phyloP scores from a whole-genome alignment of 192 early-diverging fungal species.

The Podochytrium sp. region DNA sequence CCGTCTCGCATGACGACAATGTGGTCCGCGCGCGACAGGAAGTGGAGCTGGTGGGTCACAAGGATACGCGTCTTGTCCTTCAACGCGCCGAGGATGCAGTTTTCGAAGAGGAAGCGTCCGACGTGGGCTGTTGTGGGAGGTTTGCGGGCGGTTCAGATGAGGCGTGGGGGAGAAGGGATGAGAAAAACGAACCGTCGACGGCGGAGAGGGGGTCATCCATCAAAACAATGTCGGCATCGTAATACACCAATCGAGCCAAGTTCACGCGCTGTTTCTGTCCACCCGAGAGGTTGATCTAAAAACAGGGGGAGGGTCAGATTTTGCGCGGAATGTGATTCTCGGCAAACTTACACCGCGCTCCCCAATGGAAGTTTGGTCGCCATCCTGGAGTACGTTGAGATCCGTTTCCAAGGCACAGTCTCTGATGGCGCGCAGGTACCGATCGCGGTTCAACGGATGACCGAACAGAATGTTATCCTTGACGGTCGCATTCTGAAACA shows the following conservation, averaged over 20 bases:
- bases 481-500: constrained; percentile 55
- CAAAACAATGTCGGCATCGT: constrained; percentile 74
- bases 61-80: constrained; percentile 76
- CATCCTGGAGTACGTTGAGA: constrained; percentile 63
- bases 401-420: constrained; percentile 77
- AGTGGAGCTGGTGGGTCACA: constrained; percentile 71
- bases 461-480: constrained; percentile 76
- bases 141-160: constrained; percentile 17
- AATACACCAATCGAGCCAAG: constrained; percentile 80
- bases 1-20: constrained; percentile 75
- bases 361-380: constrained; percentile 66
- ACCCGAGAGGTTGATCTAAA: constrained; percentile 62
- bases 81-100: constrained; percentile 68
- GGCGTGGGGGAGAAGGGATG: too few relatives aligned
- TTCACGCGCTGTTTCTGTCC: constrained; percentile 88
- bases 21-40: constrained; percentile 74
- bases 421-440: constrained; percentile 69
- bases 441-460: constrained; percentile 57
- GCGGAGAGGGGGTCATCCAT: constrained; percentile 89
- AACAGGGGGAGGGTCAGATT: too few relatives aligned
- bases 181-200: constrained; percentile 81
- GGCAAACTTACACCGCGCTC: too few relatives aligned
- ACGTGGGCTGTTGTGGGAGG: constrained; percentile 52
- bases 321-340: too few relatives aligned
- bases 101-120: constrained; percentile 70